A percentile compares a stretch with the other conserved stretches of the same genome.
Evolutionary conservation across 305 asterid species (phyloP).

Genomic region (Coffea humblotiana): DNA sequence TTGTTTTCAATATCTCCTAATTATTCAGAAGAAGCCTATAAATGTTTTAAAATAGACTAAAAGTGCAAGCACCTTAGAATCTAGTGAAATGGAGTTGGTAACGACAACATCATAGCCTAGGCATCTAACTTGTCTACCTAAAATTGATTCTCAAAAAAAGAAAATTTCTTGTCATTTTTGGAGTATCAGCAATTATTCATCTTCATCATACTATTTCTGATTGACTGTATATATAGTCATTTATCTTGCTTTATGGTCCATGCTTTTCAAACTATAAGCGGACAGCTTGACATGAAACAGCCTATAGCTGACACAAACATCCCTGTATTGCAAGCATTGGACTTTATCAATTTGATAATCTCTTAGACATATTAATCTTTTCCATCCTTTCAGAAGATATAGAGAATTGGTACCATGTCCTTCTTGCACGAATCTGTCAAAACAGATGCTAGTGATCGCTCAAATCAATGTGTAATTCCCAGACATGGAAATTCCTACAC

Average conservation of each 20-base stretch:
- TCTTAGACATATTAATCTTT: background rate
- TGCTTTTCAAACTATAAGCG: background rate
- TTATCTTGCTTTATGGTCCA: too few relatives aligned
- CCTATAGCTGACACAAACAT: background rate
- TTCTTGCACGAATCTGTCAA: background rate
- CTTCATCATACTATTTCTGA: background rate
- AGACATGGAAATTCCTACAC: background rate
- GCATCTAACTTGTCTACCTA: background rate
- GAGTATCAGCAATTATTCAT: background rate
- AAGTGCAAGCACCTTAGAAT: background rate
- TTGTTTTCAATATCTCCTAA: background rate
- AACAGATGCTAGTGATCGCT: conserved; percentile 23
- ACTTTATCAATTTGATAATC: background rate
- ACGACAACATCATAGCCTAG: background rate
- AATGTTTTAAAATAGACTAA: background rate
- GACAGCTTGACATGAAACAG: background rate
- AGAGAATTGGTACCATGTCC: background rate
- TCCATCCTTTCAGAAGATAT: background rate
- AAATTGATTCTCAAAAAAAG: background rate
- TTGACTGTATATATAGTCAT: background rate
- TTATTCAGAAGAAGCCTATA: background rate
- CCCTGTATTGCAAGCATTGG: background rate
- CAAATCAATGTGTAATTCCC: conserved; percentile 6
- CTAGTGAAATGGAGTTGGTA: background rate
- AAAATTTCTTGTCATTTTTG: background rate